Conservation (phyloP, 495 filamentous ascomycete species). For the Aspergillus steynii region DNA sequence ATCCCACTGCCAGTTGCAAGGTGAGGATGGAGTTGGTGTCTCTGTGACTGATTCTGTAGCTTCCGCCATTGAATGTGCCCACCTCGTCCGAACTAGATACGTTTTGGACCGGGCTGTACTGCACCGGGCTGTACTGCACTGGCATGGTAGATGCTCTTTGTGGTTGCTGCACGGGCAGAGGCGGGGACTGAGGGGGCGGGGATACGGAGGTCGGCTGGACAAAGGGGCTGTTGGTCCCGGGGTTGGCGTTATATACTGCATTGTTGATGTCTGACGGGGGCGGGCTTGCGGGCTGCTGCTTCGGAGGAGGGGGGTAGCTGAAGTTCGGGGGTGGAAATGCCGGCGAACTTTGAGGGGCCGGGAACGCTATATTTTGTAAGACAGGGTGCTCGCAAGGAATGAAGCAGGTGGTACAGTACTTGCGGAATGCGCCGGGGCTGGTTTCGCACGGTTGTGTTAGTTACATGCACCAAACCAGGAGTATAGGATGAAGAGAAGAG, state of each 20-base stretch:
- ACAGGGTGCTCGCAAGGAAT: background rate
- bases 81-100: constrained; percentile 60
- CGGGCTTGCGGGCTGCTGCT: constrained; percentile 22
- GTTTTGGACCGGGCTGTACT: constrained; percentile 44
- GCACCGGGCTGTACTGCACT: constrained; percentile 50
- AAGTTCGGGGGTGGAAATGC: constrained; percentile 35
- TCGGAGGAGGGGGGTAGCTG: constrained; percentile 42
- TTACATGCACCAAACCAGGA: background rate
- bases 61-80: constrained; percentile 94
- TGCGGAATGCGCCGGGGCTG: constrained; percentile 13
- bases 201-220: background rate
- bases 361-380: constrained; percentile 12
- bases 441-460: background rate
- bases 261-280: constrained; percentile 17
- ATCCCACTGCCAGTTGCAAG: constrained; percentile 84
- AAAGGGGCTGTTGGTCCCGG: constrained; percentile 5
- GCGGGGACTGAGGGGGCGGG: constrained; percentile 22
- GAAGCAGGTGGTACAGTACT: constrained; percentile 12
- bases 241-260: constrained; percentile 8
- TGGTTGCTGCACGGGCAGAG: constrained; percentile 18
- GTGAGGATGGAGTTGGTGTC: constrained; percentile 90
- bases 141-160: constrained; percentile 24
- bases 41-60: constrained; percentile 88
- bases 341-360: constrained; percentile 22
- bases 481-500: background rate